A percentile compares a stretch with the other conserved stretches of the same genome.
Evolutionary conservation across 2,329 filamentous ascomycete species (phyloP).

Genomic region (Davidsoniella eucalypti): DNA sequence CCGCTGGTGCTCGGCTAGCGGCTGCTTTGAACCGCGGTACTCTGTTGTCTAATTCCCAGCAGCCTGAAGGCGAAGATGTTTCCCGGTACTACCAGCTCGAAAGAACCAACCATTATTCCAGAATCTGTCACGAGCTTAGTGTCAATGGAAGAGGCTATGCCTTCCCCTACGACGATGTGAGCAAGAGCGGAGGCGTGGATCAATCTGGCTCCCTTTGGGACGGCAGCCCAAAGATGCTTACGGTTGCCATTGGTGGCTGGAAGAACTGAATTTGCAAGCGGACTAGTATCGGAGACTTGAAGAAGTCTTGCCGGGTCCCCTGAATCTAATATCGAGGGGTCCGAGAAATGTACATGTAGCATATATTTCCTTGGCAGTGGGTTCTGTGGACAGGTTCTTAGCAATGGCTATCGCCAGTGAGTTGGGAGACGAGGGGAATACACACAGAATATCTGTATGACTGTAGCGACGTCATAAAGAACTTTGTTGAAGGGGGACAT

Average conservation of each 20-base stretch:
- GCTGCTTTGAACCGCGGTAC: conserved; percentile 64
- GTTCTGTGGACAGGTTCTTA: no score
- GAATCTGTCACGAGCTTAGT: conserved; percentile 45
- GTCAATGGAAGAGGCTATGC: conserved; percentile 48
- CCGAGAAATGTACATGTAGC: no score
- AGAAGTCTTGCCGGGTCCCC: no score
- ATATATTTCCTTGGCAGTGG: no score
- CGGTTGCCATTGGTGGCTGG: conserved; percentile 36
- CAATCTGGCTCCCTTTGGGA: conserved; percentile 48
- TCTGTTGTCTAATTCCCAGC: conserved; percentile 34
- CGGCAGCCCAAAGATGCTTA: conserved; percentile 35
- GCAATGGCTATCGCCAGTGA: no score
- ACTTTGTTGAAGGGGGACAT: no score
- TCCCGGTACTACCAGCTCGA: conserved; percentile 34
- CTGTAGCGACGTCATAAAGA: no score
- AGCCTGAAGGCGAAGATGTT: conserved; percentile 34
- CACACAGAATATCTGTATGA: no score
- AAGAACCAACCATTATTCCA: conserved; percentile 50
- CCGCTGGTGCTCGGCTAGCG: conserved; percentile 55
- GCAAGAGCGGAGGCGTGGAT: conserved; percentile 34
- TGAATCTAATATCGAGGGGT: no score
- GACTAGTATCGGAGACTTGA: no score
- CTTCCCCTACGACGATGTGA: conserved; percentile 57
- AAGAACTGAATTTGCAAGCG: background rate
- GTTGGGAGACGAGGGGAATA: no score